Base-by-base conservation (phyloP, 2,329 filamentous ascomycete species). In the Colletotrichum sp. region DNA sequence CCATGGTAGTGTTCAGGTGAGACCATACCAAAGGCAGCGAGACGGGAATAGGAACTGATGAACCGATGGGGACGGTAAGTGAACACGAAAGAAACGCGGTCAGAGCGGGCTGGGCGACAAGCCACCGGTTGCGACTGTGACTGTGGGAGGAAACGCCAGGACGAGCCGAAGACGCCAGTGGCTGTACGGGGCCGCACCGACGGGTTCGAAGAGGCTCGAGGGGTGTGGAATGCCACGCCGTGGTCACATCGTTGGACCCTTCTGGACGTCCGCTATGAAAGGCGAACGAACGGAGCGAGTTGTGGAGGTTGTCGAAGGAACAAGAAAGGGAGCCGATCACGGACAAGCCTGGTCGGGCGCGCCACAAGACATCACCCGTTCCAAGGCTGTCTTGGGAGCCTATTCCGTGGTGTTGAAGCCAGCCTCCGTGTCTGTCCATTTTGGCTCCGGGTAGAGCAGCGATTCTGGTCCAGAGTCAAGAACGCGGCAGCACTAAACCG, bases 11-110 rank as follows among this genome's bases (percentile, higher is more conserved):
- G 16, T 36, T 28, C n/a, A 28, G 21, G 68, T 59, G 64, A 65
- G 59, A 65, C 59, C 59, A 65, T 75, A 30, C 73, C 57, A 14
- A 75, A 73, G 73, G 32, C 70, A 73, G 73, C 69, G 70, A 73
- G 63, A 71, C 68, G 28, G 28, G 55, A 55, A 74, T 28, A 60
- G 48, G 67, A n/a, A n/a, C 61, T 60, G 60, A 67, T 71, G 68
- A 26, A 61, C 52, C 61, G 34, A 75, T 21, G 16, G 59, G 26
- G 14, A 26, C 18, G 32, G 57, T 48, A 55, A 72, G 55, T 52
- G 26, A 60, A 71, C 72, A 71, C 61, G 72, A 75, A 71, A 66
- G 28, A 64, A 66, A 64, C 57, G 48, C 65, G 65, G 70, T 65
- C 71, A 73, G 57, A 67, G 74, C 71, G 71, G 63, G 34, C 57